Percentiles rank a stretch among this genome's conserved stretches.
Conservation (phyloP, 2,329 filamentous ascomycete species). For the Fusarium verrucosum region DNA sequence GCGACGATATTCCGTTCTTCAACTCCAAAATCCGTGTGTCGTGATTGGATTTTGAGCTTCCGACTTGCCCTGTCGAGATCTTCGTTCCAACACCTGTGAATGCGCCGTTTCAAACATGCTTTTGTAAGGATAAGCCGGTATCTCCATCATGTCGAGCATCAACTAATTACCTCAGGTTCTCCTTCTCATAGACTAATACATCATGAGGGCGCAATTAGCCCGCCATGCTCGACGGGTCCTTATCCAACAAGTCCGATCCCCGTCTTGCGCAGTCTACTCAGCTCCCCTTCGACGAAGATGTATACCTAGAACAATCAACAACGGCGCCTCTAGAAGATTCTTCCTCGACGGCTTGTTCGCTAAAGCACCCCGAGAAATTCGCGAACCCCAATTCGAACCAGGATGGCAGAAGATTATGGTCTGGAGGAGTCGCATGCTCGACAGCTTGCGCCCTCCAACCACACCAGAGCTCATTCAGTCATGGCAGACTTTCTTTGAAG, state of each 20-base stretch:
- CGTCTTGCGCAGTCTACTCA: conserved; percentile 49
- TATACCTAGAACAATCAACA: conserved; percentile 36
- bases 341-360: conserved; percentile 70
- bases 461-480: conserved; percentile 71
- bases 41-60: conserved; percentile 38
- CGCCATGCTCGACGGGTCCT: conserved; percentile 56
- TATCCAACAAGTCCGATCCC: conserved; percentile 47
- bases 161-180: conserved; percentile 32
- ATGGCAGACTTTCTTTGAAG: conserved; percentile 70
- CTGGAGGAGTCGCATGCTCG: conserved; percentile 68
- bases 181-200: conserved; percentile 46
- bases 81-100: conserved; percentile 18
- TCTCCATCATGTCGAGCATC: not conserved
- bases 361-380: conserved; percentile 67
- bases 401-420: conserved; percentile 78
- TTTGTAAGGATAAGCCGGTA: conserved; percentile 22
- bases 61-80: conserved; percentile 28
- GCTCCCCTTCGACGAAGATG: conserved; percentile 43
- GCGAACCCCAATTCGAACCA: conserved; percentile 70
- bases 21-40: conserved; percentile 40
- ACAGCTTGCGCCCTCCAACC: conserved; percentile 71
- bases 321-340: conserved; percentile 48
- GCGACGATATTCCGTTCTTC: conserved; percentile 12
- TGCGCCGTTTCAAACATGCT: conserved; percentile 41
- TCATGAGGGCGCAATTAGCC: conserved; percentile 58